Conservation (phyloP, 2,329 filamentous ascomycete genomes). For the Apiospora aurea region DNA sequence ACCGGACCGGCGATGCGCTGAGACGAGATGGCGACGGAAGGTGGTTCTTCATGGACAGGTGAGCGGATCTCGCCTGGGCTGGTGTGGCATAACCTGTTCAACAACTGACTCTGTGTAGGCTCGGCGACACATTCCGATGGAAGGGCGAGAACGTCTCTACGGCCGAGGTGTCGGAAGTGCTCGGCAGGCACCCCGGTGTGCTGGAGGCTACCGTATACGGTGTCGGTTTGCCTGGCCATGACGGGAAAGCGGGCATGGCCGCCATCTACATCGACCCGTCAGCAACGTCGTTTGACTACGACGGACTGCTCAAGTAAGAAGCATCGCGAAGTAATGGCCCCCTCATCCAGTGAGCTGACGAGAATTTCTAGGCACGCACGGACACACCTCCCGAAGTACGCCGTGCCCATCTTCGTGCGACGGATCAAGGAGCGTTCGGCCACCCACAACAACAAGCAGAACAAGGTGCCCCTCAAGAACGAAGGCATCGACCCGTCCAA, state of each 20-base stretch:
- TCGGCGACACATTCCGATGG: conserved; percentile 80
- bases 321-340: not conserved
- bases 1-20: conserved; percentile 72
- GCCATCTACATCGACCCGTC: conserved; percentile 63
- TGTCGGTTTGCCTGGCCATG: conserved; percentile 68
- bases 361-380: conserved; percentile 54
- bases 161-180: conserved; percentile 69
- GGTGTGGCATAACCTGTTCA: not conserved
- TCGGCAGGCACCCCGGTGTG: conserved; percentile 65
- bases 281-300: conserved; percentile 63
- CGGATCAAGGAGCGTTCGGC: conserved; percentile 64
- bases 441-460: conserved; percentile 82
- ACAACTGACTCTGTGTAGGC: conserved; percentile 42
- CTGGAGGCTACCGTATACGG: conserved; percentile 76
- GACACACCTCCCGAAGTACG: conserved; percentile 72
- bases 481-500: conserved; percentile 69
- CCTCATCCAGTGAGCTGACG: not conserved
- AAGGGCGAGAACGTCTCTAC: conserved; percentile 75
- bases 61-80: conserved; percentile 32
- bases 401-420: conserved; percentile 76
- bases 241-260: conserved; percentile 72
- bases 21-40: conserved; percentile 67
- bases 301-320: conserved; percentile 59
- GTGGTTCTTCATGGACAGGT: conserved; percentile 72
- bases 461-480: conserved; percentile 73